Percentiles rank a stretch among this genome's conserved stretches.
Conservation (phyloP, 1,284 basidiomycete species). For the Boletus smithii region DNA sequence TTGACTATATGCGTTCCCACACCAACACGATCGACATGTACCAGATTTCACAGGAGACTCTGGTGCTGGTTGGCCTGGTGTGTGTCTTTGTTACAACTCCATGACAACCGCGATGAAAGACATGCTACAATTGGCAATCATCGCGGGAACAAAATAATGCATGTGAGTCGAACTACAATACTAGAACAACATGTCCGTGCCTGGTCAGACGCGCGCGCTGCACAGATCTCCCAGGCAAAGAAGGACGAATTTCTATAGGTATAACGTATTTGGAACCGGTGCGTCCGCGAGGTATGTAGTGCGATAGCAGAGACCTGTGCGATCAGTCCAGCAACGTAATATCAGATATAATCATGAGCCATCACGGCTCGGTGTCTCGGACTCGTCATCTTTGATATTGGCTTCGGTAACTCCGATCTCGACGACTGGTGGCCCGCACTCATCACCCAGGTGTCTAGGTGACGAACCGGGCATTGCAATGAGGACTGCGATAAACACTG, state of each 20-base stretch:
- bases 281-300: conserved; percentile 11
- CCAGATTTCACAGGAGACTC: no score
- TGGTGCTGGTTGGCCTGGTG: no score
- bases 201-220: neutral
- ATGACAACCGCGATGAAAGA: no score
- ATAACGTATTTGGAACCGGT: conserved; percentile 10
- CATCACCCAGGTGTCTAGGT: conserved; percentile 30
- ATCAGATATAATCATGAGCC: conserved; percentile 13
- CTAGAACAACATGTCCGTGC: neutral
- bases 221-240: neutral
- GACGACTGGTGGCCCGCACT: conserved; percentile 42
- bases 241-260: neutral
- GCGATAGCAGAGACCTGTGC: neutral
- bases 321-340: conserved; percentile 4
- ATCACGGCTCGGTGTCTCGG: conserved; percentile 1
- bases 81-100: no score
- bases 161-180: neutral
- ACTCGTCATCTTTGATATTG: conserved; percentile 6
- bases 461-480: conserved; percentile 50
- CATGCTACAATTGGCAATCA: no score
- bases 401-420: conserved; percentile 49
- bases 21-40: no score
- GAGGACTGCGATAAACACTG: conserved; percentile 44
- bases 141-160: neutral
- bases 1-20: no score